Conservation (phyloP, 2,329 filamentous ascomycete genomes). For the Aspergillus sp. region DNA sequence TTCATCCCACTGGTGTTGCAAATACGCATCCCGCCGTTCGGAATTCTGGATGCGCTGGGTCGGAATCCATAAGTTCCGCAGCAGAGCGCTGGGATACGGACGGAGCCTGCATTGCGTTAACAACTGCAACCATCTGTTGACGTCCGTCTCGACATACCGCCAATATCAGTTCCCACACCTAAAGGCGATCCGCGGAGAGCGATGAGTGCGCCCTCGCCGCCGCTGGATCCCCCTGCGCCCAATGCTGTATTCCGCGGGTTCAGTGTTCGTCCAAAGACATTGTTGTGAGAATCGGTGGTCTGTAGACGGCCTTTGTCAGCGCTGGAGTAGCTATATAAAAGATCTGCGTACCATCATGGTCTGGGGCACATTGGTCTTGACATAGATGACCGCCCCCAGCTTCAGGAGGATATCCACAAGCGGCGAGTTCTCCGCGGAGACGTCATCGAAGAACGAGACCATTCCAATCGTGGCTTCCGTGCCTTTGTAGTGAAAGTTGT, state of each 20-base stretch:
- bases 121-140: background rate
- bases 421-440: slow-evolving; percentile 14
- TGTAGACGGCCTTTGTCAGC: background rate
- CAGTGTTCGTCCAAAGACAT: slow-evolving; percentile 41
- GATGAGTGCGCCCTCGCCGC: slow-evolving; percentile 60
- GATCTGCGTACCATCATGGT: slow-evolving; percentile 52
- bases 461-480: slow-evolving; percentile 17
- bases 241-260: slow-evolving; percentile 38
- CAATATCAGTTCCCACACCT: slow-evolving; percentile 64
- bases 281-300: slow-evolving; percentile 39
- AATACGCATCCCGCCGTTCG: slow-evolving; percentile 17
- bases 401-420: slow-evolving; percentile 19
- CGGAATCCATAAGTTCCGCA: slow-evolving; percentile 31
- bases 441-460: slow-evolving; percentile 14
- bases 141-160: slow-evolving; percentile 21
- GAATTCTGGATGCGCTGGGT: slow-evolving; percentile 25
- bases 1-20: slow-evolving; percentile 19
- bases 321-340: no score
- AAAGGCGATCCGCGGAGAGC: slow-evolving; percentile 58
- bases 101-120: slow-evolving; percentile 20
- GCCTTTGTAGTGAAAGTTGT: slow-evolving; percentile 32
- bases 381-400: slow-evolving; percentile 39
- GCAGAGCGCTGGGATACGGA: slow-evolving; percentile 30
- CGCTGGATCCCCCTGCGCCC: slow-evolving; percentile 36
- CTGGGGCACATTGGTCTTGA: slow-evolving; percentile 54